Evolutionary conservation across 2,329 filamentous ascomycete species (phyloP), one percentile per base, ranked within the genome.

Genomic region (Ceratocystis ficicola): DNA sequence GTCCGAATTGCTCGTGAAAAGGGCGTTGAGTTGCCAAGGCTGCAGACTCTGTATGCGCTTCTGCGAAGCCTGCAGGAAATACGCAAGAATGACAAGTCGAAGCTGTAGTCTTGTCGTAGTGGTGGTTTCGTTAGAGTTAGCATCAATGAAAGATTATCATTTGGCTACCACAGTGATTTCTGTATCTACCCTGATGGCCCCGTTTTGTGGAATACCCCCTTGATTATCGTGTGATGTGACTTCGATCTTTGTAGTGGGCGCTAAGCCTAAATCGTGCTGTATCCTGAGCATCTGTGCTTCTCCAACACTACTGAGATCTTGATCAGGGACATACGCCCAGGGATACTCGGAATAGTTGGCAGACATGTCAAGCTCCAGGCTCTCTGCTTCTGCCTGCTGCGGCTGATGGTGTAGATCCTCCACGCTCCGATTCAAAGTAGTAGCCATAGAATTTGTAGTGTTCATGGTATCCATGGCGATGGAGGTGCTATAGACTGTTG

Each of bases 11-110:
- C 86, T 8, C 76, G 83, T 69, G 79, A 78, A 64, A 79, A 80
- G 63, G 86, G 86, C 0, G 80, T 85, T 4, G 81, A 86, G 70
- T 81, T 88, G 81, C 85, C 85, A 10, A 76, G 84, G 72, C 71
- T 89, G 75, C 84, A 88, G 76, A 86, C 75, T 25, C 70, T 88
- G 69, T 88, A 89, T 76, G 86, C 85, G 30, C 72, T 88, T 70
- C 72, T 88, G 69, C 80, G 80, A 73, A 86, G 83, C 72, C 81
- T 81, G 70, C 84, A 87, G 76, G 73, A 75, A 69, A 78, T 79
- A 63, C 76, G 82, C 65, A 80, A 82, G 12, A 44, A 25, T 32
- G 62, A 63, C 50, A 65, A 62, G 44, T 44, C 61, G 4, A 67
- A 67, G 62, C 28, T 67, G 36, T 67, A 64, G 52, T 25, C 15